These are phyloP conservation scores for Vaccinium vitisidaea DNA, from an alignment of 148 eudicot species.

Conservation along the genomic window DNA sequence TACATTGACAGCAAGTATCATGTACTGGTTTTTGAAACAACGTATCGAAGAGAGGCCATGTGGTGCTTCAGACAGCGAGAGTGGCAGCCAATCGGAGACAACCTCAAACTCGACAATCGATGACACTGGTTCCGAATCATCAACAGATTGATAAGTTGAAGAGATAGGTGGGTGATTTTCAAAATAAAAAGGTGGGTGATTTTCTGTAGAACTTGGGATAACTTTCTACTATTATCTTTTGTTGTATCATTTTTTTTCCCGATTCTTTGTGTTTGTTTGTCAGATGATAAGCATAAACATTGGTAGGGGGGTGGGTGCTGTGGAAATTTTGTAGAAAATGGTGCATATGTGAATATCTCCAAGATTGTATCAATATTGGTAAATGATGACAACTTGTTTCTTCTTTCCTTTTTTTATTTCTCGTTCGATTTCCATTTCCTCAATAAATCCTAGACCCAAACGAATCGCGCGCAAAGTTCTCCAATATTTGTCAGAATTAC, in stretches of 20 bases:
- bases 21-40: slow-evolving; percentile 94
- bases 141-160: slow-evolving; percentile 44
- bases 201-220: slow-evolving; percentile 1
- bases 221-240: not conserved
- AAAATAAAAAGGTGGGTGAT: not conserved
- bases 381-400: slow-evolving; percentile 12
- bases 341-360: slow-evolving; percentile 21
- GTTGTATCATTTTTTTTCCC: not conserved
- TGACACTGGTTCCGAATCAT: slow-evolving; percentile 83
- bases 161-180: slow-evolving; percentile 19
- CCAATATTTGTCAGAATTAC: not conserved
- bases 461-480: not conserved
- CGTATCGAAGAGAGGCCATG: slow-evolving; percentile 65
- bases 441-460: not conserved
- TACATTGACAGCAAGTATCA: slow-evolving; percentile 89
- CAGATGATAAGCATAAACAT: not conserved
- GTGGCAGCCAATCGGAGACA: slow-evolving; percentile 75
- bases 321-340: slow-evolving; percentile 15
- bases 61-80: slow-evolving; percentile 82
- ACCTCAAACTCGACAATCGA: slow-evolving; percentile 76
- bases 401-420: not conserved
- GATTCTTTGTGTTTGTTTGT: not conserved
- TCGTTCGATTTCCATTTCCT: not conserved
- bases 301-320: not conserved
- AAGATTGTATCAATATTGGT: slow-evolving; percentile 8